A percentile compares a stretch with the other conserved stretches of the same genome.
Conservation (phyloP, 2,329 filamentous ascomycete genomes). For the Ceratocystis variospora region DNA sequence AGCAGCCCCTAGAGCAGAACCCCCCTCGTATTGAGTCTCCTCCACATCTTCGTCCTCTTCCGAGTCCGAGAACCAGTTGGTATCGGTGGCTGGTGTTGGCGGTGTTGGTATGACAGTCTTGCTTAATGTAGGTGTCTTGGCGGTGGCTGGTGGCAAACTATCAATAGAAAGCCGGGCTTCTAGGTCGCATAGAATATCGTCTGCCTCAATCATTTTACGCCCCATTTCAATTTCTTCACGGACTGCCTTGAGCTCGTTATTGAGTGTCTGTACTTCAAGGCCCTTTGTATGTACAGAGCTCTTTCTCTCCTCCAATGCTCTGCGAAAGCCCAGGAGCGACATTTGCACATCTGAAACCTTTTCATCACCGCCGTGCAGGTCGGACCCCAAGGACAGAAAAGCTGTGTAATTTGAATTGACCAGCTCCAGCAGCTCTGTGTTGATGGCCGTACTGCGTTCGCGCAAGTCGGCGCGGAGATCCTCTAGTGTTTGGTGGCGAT, state of each 20-base stretch:
- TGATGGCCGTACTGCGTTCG: constrained; percentile 63
- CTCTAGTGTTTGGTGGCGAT: constrained; percentile 90
- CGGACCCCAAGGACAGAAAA: constrained; percentile 70
- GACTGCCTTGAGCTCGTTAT: constrained; percentile 54
- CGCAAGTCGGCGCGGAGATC: constrained; percentile 80
- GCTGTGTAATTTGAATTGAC: constrained; percentile 93
- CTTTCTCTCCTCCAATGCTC: constrained; percentile 66
- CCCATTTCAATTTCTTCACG: constrained; percentile 48
- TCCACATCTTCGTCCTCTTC: constrained; percentile 24
- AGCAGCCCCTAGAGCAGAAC: constrained; percentile 1
- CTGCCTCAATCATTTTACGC: constrained; percentile 51
- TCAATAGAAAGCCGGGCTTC: constrained; percentile 50
- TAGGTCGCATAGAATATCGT: constrained; percentile 46
- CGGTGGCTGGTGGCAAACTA: constrained; percentile 22
- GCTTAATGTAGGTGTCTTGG: constrained; percentile 25
- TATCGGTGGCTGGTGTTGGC: constrained; percentile 20
- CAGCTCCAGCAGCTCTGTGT: constrained; percentile 77
- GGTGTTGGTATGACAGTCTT: constrained; percentile 20
- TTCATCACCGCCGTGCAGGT: constrained; percentile 77
- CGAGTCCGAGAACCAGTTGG: constrained; percentile 22
- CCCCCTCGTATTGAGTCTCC: constrained; percentile 21
- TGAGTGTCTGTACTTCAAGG: constrained; percentile 46
- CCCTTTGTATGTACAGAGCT: constrained; percentile 49
- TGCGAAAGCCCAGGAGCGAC: constrained; percentile 68
- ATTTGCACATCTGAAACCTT: constrained; percentile 82